These are phyloP conservation scores for Moricandia arvensis DNA, from an alignment of 345 rosid genomes.

Conservation along the genomic window DNA sequence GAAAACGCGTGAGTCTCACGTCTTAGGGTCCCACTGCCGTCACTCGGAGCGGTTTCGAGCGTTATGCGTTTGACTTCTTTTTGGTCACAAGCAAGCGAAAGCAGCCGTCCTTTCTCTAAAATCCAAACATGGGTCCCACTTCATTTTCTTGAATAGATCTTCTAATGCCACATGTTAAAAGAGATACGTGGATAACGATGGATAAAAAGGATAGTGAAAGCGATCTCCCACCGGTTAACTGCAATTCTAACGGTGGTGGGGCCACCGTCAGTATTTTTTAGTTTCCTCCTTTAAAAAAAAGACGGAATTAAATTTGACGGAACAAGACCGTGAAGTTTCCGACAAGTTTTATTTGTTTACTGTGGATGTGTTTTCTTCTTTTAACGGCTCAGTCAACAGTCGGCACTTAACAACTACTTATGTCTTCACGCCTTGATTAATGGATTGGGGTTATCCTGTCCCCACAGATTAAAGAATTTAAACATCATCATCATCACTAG, in stretches of 20 bases:
- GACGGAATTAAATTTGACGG: constrained; percentile 27
- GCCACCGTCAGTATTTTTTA: constrained; percentile 16
- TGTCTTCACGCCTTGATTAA: constrained; percentile 32
- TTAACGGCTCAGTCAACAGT: constrained; percentile 24
- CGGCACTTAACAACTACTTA: constrained; percentile 23
- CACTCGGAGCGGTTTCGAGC: constrained; percentile 15
- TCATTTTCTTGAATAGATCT: neutral
- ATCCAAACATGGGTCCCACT: neutral
- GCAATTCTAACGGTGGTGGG: constrained; percentile 7
- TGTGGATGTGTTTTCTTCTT: neutral
- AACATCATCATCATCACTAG: too few species aligned
- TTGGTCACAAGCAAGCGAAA: neutral
- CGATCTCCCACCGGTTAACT: neutral
- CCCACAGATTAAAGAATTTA: neutral
- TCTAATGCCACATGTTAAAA: neutral
- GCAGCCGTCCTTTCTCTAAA: constrained; percentile 16
- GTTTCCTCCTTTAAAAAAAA: neutral
- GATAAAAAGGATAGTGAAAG: neutral
- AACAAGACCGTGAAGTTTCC: constrained; percentile 6
- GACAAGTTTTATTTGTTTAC: neutral
- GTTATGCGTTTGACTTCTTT: constrained; percentile 14
- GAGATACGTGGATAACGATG: neutral
- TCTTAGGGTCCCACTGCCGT: constrained; percentile 21
- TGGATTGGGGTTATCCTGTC: constrained; percentile 14
- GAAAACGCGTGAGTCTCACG: constrained; percentile 26